Percentiles rank a stretch among this genome's conserved stretches.
Conservation (phyloP, 163 green algal species). For the Trebouxia gelatinosa region DNA sequence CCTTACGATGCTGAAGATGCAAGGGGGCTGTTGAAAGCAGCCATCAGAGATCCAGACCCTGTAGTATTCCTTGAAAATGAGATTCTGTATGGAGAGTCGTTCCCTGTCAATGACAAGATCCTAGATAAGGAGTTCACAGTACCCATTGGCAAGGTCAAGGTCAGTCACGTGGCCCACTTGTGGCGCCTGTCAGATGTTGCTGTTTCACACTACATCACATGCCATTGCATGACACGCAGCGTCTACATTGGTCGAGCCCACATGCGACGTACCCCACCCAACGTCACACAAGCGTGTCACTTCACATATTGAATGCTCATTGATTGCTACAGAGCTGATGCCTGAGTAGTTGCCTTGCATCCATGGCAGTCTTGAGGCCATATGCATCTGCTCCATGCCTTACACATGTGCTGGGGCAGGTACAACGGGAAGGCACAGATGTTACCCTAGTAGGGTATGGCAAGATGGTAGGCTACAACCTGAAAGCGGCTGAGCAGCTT, state of each 20-base stretch:
- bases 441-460: slow-evolving; percentile 92
- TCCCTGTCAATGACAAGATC: slow-evolving; percentile 64
- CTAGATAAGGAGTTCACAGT: slow-evolving; percentile 92
- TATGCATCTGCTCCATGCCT: neutral
- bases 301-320: no score
- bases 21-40: slow-evolving; percentile 88
- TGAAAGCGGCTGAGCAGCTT: slow-evolving; percentile 90
- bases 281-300: no score
- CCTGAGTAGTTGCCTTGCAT: no score
- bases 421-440: slow-evolving; percentile 83
- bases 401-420: slow-evolving; percentile 42
- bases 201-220: no score
- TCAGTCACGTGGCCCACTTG: no score
- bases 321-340: no score
- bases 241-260: no score
- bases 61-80: slow-evolving; percentile 99
- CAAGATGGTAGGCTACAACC: slow-evolving; percentile 93
- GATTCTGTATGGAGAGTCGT: slow-evolving; percentile 90
- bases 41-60: slow-evolving; percentile 95
- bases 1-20: slow-evolving; percentile 88
- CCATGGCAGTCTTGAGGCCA: no score
- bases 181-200: no score
- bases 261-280: no score
- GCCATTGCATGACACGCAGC: no score
- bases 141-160: slow-evolving; percentile 97